Conservation (phyloP, 768 basidiomycete genomes). For the Lactarius akahatsu region DNA sequence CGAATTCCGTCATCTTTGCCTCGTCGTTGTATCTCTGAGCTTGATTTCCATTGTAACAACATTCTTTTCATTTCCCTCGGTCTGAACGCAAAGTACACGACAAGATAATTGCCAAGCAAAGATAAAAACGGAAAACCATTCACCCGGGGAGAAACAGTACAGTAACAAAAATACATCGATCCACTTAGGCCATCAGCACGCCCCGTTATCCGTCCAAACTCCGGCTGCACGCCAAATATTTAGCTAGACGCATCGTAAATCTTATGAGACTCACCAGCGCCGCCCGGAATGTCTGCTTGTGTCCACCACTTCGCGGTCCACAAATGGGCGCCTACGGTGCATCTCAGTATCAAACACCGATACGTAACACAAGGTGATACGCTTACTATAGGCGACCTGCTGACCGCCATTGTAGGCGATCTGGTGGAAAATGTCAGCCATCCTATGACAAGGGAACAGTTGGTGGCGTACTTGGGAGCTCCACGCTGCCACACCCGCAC, state of each 20-base stretch:
- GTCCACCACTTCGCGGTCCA: slow-evolving; percentile 70
- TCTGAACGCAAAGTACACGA: not conserved
- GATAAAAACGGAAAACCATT: not conserved
- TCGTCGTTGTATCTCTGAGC: slow-evolving; percentile 75
- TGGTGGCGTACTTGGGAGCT: slow-evolving; percentile 38
- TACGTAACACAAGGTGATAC: not conserved
- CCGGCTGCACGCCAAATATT: slow-evolving; percentile 40
- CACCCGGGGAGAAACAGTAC: not conserved
- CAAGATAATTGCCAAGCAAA: not conserved
- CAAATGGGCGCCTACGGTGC: slow-evolving; percentile 44
- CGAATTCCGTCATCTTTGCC: slow-evolving; percentile 91
- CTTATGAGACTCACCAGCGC: slow-evolving; percentile 40
- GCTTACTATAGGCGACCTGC: slow-evolving; percentile 47
- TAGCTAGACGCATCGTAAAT: slow-evolving; percentile 5
- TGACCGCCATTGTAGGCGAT: slow-evolving; percentile 48
- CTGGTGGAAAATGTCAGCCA: slow-evolving; percentile 32
- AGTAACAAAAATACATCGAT: not conserved
- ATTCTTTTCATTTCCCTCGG: not conserved
- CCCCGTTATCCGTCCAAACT: slow-evolving; percentile 53
- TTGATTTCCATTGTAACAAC: not conserved
- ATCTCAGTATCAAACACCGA: slow-evolving; percentile 3
- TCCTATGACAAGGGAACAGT: slow-evolving; percentile 2
- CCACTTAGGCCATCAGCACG: slow-evolving; percentile 37
- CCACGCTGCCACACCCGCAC: slow-evolving; percentile 52
- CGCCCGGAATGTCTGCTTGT: slow-evolving; percentile 54